These are phyloP conservation scores for Tuber umbilicatum DNA, from an alignment of 495 filamentous ascomycete genomes.

Conservation along the genomic window DNA sequence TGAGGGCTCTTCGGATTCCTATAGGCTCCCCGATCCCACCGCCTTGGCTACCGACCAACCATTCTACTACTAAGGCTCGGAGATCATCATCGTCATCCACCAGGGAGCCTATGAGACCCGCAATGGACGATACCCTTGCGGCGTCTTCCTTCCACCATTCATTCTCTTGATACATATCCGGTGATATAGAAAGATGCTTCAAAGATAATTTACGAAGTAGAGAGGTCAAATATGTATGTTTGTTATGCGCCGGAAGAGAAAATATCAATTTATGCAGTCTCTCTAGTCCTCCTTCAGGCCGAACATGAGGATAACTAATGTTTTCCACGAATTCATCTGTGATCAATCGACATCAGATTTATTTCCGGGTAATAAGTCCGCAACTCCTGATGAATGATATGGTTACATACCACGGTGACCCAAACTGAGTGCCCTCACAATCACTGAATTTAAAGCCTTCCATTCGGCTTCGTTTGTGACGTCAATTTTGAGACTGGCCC, in stretches of 20 bases:
- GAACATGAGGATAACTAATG: constrained; percentile 21
- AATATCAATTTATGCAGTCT: constrained; percentile 35
- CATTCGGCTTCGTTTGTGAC: constrained; percentile 51
- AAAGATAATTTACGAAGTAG: constrained; percentile 34
- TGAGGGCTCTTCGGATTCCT: constrained; percentile 58
- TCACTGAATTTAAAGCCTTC: constrained; percentile 56
- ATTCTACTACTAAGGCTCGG: constrained; percentile 56
- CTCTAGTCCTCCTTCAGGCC: constrained; percentile 28
- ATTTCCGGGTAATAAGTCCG: background rate
- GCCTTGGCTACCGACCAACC: constrained; percentile 60
- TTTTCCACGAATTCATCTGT: constrained; percentile 54
- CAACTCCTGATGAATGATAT: background rate
- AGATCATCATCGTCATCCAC: constrained; percentile 43
- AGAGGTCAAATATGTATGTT: constrained; percentile 31
- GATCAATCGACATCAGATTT: constrained; percentile 37
- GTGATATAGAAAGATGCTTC: constrained; percentile 46
- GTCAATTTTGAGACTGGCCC: constrained; percentile 38
- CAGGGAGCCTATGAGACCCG: constrained; percentile 46
- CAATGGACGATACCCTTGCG: constrained; percentile 47
- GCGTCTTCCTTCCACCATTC: constrained; percentile 44
- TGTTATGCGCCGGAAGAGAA: constrained; percentile 29
- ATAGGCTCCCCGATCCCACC: constrained; percentile 59
- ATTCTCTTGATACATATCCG: constrained; percentile 17
- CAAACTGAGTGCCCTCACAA: constrained; percentile 60
- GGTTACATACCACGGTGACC: constrained; percentile 62